Conservation (phyloP, 2,329 filamentous ascomycete genomes). For the Colletotrichum sublineola region DNA sequence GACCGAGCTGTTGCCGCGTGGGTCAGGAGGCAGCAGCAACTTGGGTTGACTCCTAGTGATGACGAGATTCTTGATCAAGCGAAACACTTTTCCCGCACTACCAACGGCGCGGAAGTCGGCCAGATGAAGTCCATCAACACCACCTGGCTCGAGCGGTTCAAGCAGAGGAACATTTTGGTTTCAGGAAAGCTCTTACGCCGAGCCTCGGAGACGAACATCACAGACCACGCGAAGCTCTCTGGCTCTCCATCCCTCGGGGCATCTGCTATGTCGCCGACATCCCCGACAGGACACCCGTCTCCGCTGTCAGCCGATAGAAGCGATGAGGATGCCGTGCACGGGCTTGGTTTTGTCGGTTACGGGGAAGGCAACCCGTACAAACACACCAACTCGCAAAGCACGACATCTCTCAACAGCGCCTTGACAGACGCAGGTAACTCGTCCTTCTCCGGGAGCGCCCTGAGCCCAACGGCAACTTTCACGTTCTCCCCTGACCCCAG, state of each 20-base stretch:
- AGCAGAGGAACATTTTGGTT: conserved; percentile 79
- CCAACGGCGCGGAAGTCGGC: conserved; percentile 75
- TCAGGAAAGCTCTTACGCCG: conserved; percentile 65
- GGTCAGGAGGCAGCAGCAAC: conserved; percentile 83
- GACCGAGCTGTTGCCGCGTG: conserved; percentile 91
- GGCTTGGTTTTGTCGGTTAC: conserved; percentile 72
- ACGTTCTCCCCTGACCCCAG: conserved; percentile 81
- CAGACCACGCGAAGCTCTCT: conserved; percentile 72
- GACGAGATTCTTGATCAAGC: conserved; percentile 89
- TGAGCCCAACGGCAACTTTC: conserved; percentile 82
- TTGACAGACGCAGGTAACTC: conserved; percentile 74
- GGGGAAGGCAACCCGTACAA: conserved; percentile 65
- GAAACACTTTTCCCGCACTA: conserved; percentile 76
- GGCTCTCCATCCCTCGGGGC: conserved; percentile 67
- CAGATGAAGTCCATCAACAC: conserved; percentile 78
- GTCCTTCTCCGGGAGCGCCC: conserved; percentile 77
- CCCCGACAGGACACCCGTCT: conserved; percentile 76
- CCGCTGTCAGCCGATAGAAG: conserved; percentile 78
- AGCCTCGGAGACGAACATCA: conserved; percentile 78
- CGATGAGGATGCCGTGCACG: conserved; percentile 76
- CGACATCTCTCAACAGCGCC: conserved; percentile 75
- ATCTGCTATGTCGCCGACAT: conserved; percentile 77
- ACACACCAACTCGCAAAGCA: conserved; percentile 75
- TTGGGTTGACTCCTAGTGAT: conserved; percentile 81
- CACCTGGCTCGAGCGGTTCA: conserved; percentile 94